A percentile compares a stretch with the other conserved stretches of the same genome.
Evolutionary conservation across 1,284 basidiomycete species (phyloP).

Genomic region (Blastosporella zonata): DNA sequence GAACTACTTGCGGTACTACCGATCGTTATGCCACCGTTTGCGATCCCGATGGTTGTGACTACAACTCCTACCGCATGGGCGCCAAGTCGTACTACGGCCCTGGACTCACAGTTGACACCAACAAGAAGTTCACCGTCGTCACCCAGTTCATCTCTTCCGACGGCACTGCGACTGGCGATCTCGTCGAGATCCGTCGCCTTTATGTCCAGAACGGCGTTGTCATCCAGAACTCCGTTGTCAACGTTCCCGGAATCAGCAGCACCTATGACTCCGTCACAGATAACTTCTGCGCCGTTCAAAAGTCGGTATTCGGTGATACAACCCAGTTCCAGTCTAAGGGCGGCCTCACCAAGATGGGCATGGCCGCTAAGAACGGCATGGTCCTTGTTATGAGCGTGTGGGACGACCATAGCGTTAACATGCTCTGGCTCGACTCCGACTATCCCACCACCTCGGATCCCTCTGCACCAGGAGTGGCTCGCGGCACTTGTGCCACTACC

Average conservation of each 20-base stretch:
- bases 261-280: constrained; percentile 37
- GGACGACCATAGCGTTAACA: constrained; percentile 52
- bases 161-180: neutral
- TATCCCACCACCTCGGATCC: constrained; percentile 44
- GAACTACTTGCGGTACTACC: constrained; percentile 14
- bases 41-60: constrained; percentile 42
- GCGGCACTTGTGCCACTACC: neutral
- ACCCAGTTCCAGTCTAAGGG: constrained; percentile 41
- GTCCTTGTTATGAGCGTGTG: constrained; percentile 52
- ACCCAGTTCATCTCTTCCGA: neutral
- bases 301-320: constrained; percentile 39
- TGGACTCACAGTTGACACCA: neutral
- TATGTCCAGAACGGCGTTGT: neutral
- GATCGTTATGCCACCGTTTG: constrained; percentile 19
- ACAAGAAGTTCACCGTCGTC: constrained; percentile 1
- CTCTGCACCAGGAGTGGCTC: constrained; percentile 15
- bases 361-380: constrained; percentile 43
- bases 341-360: constrained; percentile 42
- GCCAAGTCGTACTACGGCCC: constrained; percentile 41
- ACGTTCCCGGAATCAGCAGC: constrained; percentile 24
- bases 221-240: neutral
- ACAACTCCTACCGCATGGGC: constrained; percentile 57
- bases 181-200: neutral
- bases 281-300: constrained; percentile 38
- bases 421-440: constrained; percentile 59